Conservation (phyloP, 2,329 filamentous ascomycete genomes). For the Cordyceps farinosa region DNA sequence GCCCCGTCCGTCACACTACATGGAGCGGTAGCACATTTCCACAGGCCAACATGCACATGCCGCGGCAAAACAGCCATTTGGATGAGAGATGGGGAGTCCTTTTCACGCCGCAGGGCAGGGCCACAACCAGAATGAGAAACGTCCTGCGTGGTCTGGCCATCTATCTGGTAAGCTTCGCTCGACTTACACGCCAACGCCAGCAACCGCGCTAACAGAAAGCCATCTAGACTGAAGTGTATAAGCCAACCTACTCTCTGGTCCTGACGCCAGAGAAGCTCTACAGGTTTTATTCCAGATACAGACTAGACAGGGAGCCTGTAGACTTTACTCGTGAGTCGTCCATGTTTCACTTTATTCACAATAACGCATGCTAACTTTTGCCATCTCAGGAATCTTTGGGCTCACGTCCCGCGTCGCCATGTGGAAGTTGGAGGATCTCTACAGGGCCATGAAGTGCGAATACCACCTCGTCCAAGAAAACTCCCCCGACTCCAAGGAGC, state of each 20-base stretch:
- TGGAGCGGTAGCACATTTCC: neutral
- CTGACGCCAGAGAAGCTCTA: slow-evolving; percentile 73
- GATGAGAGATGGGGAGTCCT: slow-evolving; percentile 75
- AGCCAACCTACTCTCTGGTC: slow-evolving; percentile 48
- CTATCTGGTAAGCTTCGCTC: slow-evolving; percentile 58
- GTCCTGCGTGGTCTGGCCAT: slow-evolving; percentile 70
- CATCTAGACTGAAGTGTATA: slow-evolving; percentile 31
- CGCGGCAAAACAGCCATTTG: slow-evolving; percentile 20
- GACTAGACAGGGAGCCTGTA: slow-evolving; percentile 61
- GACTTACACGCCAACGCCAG: neutral
- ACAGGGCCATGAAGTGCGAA: slow-evolving; percentile 50
- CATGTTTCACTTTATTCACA: neutral
- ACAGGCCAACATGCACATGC: neutral
- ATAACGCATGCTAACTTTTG: neutral
- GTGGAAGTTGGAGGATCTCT: slow-evolving; percentile 38
- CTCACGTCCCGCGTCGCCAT: neutral
- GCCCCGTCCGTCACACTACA: neutral
- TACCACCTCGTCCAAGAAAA: slow-evolving; percentile 62
- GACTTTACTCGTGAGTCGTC: slow-evolving; percentile 59
- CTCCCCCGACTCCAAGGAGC: slow-evolving; percentile 38
- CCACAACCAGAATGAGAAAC: slow-evolving; percentile 65
- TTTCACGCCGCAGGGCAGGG: slow-evolving; percentile 64
- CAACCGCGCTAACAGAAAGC: slow-evolving; percentile 3
- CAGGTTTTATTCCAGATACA: slow-evolving; percentile 66
- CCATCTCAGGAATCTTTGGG: neutral